Percentiles rank a stretch among this genome's conserved stretches.
phyloP scores from a whole-genome alignment of 2,329 filamentous ascomycete species.

The Escovopsis sp. region DNA sequence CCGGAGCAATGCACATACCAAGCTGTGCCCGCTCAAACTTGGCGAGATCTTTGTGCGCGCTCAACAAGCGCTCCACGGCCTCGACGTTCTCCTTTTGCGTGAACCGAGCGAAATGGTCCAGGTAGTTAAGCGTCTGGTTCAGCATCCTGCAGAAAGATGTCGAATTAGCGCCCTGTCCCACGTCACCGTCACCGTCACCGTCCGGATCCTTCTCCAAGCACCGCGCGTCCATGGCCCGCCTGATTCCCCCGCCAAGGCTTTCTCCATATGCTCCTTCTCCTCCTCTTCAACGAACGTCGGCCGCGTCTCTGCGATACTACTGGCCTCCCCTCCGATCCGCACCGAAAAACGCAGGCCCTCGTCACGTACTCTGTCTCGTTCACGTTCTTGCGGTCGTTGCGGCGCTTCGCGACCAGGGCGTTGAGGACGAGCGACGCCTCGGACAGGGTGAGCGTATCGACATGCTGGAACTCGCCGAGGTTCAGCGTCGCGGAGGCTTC shows the following conservation, averaged over 20 bases:
- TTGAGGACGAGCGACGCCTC: slow-evolving; percentile 88
- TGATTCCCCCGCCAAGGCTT: background rate
- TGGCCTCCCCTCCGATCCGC: too few species aligned
- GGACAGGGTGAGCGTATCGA: slow-evolving; percentile 81
- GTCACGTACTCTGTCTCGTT: slow-evolving; percentile 65
- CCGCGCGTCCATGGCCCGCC: background rate
- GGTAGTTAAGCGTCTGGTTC: slow-evolving; percentile 78
- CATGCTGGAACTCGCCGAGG: slow-evolving; percentile 86
- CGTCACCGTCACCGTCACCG: too few species aligned
- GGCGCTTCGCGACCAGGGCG: slow-evolving; percentile 68
- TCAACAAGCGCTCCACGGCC: slow-evolving; percentile 78
- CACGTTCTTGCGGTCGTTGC: slow-evolving; percentile 65
- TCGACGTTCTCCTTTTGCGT: slow-evolving; percentile 91
- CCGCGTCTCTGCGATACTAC: too few species aligned
- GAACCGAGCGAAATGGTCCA: slow-evolving; percentile 90
- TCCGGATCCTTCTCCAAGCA: too few species aligned
- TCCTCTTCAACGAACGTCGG: too few species aligned
- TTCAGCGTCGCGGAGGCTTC: slow-evolving; percentile 69
- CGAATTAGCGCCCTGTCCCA: too few species aligned
- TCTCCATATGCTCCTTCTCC: too few species aligned
- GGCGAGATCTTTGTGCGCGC: slow-evolving; percentile 63
- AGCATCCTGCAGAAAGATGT: slow-evolving; percentile 43
- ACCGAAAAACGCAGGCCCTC: too few species aligned
- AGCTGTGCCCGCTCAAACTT: slow-evolving; percentile 91
- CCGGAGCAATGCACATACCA: slow-evolving; percentile 35